Evolutionary conservation across 257 asterid genomes (phyloP), one percentile per base, ranked within the genome.

Genomic region (Lantana camara): DNA sequence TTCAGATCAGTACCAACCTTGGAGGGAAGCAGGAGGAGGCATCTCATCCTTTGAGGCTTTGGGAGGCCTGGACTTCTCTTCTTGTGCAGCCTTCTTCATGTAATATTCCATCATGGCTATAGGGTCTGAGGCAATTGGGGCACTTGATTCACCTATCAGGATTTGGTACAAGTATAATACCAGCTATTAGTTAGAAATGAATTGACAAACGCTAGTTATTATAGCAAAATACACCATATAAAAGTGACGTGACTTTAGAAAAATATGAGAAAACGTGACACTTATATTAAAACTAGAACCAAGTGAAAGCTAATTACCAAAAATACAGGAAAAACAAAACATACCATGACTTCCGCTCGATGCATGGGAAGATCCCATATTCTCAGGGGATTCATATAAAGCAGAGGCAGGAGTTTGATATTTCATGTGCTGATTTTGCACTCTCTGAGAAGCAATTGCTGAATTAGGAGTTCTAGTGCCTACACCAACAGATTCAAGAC

Each of bases 21-120:
- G 95, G 64, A 89, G 89, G 57, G 98, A 85, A 71, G 90, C 82
- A 56, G 97, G 97, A 3, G 97, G 97, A 67, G 98, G 98, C 97
- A 92, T 92, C 87, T 92, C 97, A 64, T 83, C 97, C 77, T 89
- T 92, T 24, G 98, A 92, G 56, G 81, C 10, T 77, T 79, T 92
- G 9, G 71, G 85, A 29, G 97, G 88, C 79, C 89, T 83, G 52
- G 4, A 57, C 63, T 83, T 92, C 76, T 92, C 97, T 79, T 92
- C 98, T 71, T 66, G 79, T 63, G 95, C 98, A 63, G 98, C 98
- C 80, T 87, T 92, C 78, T 92, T 92, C 96, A 82, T 77, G 80
- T 92, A 92, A 75, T 77, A 92, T 65, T 92, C 98, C 97, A 92
- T 92, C 98, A 89, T 92, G 7, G 98, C 96, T 66, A 89, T 74